Evolutionary conservation across 2,329 filamentous ascomycete genomes (phyloP), one percentile per base, ranked within the genome.

Genomic region (Septoria petroselini): DNA sequence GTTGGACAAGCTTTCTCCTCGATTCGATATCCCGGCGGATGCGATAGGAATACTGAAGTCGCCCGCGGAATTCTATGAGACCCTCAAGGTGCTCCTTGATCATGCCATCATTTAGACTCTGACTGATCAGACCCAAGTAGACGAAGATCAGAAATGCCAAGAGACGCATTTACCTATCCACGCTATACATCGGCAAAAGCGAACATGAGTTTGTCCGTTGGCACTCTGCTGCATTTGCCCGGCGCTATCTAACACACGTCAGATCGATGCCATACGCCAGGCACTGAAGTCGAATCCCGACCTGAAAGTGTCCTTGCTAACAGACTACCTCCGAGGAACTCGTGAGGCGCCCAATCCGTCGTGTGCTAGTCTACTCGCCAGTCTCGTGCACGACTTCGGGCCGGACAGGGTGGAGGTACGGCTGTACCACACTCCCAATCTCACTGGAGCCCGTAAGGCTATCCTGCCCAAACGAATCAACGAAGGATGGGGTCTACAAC

Each of bases 381-480:
- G 90, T 0, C 73, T 98, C n/a, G 78, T 95, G 8, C 72, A 78
- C 5, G 88, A 95, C 61, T 95, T 96, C 70, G 91, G 91, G 0
- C 68, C 83, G 3, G 83, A 88, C 1, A 80, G 91, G 30, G 90
- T 98, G 33, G 89, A 96, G 64, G 83, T 98, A 56, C 86, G 91
- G 61, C 94, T 98, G 90, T 98, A 94, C 66, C 93, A 98, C 70
- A 98, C 93, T 1, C 93, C 93, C 0, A 98, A 98, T 64, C 72
- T 98, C 57, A 95, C 88, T 2, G 93, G 93, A 0, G 61, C 94
- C 50, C 81, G 85, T 42, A 97, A 97, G 71, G 83, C 84, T 62
- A 76, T 87, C 58, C 81, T 97, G 2, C 93, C 93, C 0, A 88
- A 82, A 65, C 80, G 93, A 15, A 91, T 98, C 67, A 98, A 98